These are phyloP conservation scores for Xylaria sp. DNA, from an alignment of 2,329 filamentous ascomycete genomes.

Conservation along the genomic window DNA sequence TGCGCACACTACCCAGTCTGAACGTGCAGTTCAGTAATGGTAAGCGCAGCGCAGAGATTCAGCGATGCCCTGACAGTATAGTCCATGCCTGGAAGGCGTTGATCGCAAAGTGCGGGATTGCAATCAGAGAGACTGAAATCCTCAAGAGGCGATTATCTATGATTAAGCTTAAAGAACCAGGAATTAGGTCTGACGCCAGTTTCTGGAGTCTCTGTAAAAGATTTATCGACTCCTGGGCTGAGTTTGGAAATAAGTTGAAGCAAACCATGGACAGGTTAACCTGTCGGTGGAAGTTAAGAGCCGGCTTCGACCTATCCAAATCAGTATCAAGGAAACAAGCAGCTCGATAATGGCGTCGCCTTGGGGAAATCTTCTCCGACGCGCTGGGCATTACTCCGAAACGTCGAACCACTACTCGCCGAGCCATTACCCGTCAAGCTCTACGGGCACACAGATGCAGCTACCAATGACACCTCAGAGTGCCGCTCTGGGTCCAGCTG, in stretches of 20 bases:
- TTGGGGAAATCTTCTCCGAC: slow-evolving; percentile 55
- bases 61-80: slow-evolving; percentile 63
- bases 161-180: slow-evolving; percentile 86
- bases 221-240: slow-evolving; percentile 73
- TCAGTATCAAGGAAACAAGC: slow-evolving; percentile 79
- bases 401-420: slow-evolving; percentile 37
- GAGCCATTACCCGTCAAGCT: slow-evolving; percentile 43
- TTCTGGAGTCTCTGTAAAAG: slow-evolving; percentile 77
- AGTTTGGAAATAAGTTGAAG: slow-evolving; percentile 67
- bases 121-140: slow-evolving; percentile 74
- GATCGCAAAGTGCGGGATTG: slow-evolving; percentile 72
- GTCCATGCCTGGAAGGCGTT: slow-evolving; percentile 72
- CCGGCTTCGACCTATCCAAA: slow-evolving; percentile 80
- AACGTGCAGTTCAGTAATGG: slow-evolving; percentile 69
- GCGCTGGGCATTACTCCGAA: slow-evolving; percentile 38
- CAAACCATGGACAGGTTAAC: slow-evolving; percentile 56
- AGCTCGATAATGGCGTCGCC: slow-evolving; percentile 69
- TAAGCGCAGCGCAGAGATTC: slow-evolving; percentile 67
- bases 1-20: slow-evolving; percentile 73
- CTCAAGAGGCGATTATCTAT: slow-evolving; percentile 75
- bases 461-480: slow-evolving; percentile 87
- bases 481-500: slow-evolving; percentile 85
- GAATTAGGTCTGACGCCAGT: slow-evolving; percentile 65
- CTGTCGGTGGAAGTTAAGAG: slow-evolving; percentile 71
- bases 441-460: slow-evolving; percentile 42